phyloP scores from a whole-genome alignment of 2,329 filamentous ascomycete genomes.

The Pseudocercospora eumusae region DNA sequence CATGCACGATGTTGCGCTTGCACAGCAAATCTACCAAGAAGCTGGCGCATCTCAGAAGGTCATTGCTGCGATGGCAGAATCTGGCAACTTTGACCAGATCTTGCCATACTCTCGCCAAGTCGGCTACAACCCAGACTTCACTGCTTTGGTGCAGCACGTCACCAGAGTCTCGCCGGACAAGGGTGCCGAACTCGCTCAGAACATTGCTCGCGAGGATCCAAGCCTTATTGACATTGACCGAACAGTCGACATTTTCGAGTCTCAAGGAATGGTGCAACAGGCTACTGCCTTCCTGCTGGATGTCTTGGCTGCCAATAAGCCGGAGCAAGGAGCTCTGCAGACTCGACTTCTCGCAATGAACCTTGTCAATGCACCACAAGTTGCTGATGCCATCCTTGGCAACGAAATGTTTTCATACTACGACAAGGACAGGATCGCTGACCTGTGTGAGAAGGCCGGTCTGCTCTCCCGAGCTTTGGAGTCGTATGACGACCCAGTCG shows the following conservation, averaged over 20 bases:
- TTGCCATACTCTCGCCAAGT: conserved; percentile 82
- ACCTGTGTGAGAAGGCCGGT: conserved; percentile 89
- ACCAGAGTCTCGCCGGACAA: conserved; percentile 73
- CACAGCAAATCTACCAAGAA: conserved; percentile 84
- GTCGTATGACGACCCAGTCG: conserved; percentile 86
- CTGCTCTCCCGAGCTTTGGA: conserved; percentile 73
- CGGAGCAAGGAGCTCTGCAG: conserved; percentile 89
- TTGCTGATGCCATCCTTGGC: conserved; percentile 94
- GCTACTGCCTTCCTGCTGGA: conserved; percentile 97
- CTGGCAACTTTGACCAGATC: conserved; percentile 95
- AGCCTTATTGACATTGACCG: conserved; percentile 90
- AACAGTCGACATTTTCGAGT: conserved; percentile 96
- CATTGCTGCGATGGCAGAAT: conserved; percentile 90
- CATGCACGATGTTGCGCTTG: conserved; percentile 82
- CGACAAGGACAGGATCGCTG: conserved; percentile 84
- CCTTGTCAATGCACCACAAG: conserved; percentile 90
- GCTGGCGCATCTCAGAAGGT: conserved; percentile 92
- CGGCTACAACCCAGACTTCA: conserved; percentile 94
- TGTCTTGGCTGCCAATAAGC: conserved; percentile 89
- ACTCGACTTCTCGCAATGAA: conserved; percentile 98
- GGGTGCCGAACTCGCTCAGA: conserved; percentile 90
- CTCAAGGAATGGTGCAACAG: conserved; percentile 95
- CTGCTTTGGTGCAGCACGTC: conserved; percentile 87
- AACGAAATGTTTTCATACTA: conserved; percentile 99
- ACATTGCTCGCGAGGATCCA: conserved; percentile 83